Base-by-base conservation (phyloP, 2,329 filamentous ascomycete genomes). In the Cytospora piceae region DNA sequence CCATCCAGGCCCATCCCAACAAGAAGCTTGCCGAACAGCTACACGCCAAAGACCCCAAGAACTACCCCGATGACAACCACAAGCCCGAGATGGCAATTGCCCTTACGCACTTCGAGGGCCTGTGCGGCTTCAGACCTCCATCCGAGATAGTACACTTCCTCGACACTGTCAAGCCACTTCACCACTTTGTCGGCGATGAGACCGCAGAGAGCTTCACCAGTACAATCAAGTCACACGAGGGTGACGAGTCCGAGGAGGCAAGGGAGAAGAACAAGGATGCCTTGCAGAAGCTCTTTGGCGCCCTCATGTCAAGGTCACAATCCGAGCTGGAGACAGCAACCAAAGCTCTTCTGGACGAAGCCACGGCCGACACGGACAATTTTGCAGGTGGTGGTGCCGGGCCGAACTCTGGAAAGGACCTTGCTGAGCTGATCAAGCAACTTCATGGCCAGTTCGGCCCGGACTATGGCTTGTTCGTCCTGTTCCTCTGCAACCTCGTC, bases 41-140 rank as follows among this genome's bases (percentile, higher is more conserved):
- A 34, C 95, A 98, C 77, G 86, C 88, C 49, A 88, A 85, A 69
- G 94, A 99, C 75, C 86, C 93, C 58, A 67, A 92, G 79, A 96
- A 99, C 82, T 99, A 99, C 76, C 95, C 94, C 65, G 93, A 99
- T 82, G 94, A 98, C 82, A 99, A 99, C 81, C 95, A 99, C 84
- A 99, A 99, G 81, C 95, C 95, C 39, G 95, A 99, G 80, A 99
- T 99, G 95, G 94, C 95, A 69, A 97, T 99, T 77, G 95, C 95
- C 68, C 90, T 99, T 73, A 98, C 95, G 0, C 90, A 93, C 0
- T 99, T 99, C 71, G 94, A 98, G 76, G 95, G 95, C 0, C 86
- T 99, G 39, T 99, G 95, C 73, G 95, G 95, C 39, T 99, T 99
- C 83, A 87, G 95, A 12, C 95, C 95, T 0, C 82, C 97, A 27